Conservation (phyloP, 768 basidiomycete species). For the Hygrophorus pudorinus region DNA sequence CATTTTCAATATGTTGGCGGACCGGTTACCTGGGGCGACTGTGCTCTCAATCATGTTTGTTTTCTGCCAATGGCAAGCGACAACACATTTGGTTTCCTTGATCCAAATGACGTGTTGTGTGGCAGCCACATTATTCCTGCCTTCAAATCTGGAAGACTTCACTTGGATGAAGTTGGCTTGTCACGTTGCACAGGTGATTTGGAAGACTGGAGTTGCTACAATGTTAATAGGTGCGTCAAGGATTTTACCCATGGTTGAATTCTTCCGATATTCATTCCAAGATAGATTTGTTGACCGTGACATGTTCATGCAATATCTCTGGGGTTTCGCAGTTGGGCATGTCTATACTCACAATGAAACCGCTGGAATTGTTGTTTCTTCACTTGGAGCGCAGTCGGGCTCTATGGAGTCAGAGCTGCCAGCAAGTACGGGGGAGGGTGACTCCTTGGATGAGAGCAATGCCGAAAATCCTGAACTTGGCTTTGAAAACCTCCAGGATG, state of each 20-base stretch:
- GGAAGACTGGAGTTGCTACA: constrained; percentile 23
- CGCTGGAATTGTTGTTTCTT: too few relatives aligned
- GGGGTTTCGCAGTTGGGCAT: too few relatives aligned
- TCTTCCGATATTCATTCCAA: too few relatives aligned
- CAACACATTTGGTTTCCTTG: constrained; percentile 15
- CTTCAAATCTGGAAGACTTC: constrained; percentile 2
- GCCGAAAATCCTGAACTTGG: too few relatives aligned
- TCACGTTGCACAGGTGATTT: neutral
- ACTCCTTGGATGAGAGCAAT: too few relatives aligned
- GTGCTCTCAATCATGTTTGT: neutral
- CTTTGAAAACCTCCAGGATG: too few relatives aligned
- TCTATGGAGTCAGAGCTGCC: too few relatives aligned
- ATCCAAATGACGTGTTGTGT: constrained; percentile 12
- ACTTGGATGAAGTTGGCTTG: neutral
- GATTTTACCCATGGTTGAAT: too few relatives aligned
- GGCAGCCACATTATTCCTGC: constrained; percentile 11
- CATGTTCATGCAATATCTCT: constrained; percentile 1
- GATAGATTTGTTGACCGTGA: constrained; percentile 3
- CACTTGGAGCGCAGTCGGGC: too few relatives aligned
- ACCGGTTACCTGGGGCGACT: neutral
- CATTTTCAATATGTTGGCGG: constrained; percentile 1
- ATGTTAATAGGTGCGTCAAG: too few relatives aligned
- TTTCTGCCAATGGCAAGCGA: constrained; percentile 4
- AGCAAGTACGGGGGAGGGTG: too few relatives aligned
- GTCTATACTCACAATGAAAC: too few relatives aligned